Percentiles rank a stretch among this genome's conserved stretches.
phyloP scores from a whole-genome alignment of 73 alveolate genomes.

The Paramecium primaurelia region DNA sequence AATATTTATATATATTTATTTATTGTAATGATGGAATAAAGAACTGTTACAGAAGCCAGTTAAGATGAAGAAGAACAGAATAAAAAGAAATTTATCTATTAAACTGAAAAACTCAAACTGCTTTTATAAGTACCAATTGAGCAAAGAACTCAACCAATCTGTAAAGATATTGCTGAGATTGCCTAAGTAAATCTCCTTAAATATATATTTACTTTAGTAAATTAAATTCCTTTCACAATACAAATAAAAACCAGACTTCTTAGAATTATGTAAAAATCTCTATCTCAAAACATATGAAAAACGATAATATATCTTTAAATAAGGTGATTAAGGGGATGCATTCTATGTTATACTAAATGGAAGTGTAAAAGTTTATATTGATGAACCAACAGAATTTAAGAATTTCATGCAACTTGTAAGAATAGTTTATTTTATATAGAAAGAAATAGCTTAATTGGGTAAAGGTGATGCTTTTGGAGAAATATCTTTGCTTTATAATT shows the following conservation, averaged over 20 bases:
- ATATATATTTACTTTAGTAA: conserved; percentile 19
- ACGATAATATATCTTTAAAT: conserved; percentile 40
- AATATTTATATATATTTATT: neutral
- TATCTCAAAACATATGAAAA: conserved; percentile 53
- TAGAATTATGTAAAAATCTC: conserved; percentile 56
- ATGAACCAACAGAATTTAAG: conserved; percentile 60
- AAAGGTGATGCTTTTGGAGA: conserved; percentile 65
- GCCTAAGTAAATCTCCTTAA: neutral
- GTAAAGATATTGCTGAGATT: conserved; percentile 8
- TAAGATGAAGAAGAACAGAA: neutral
- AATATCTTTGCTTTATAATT: conserved; percentile 45
- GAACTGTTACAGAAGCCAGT: conserved; percentile 10
- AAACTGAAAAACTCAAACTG: neutral
- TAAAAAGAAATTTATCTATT: neutral
- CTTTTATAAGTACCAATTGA: conserved; percentile 4
- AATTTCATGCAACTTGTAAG: conserved; percentile 60
- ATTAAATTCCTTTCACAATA: conserved; percentile 36
- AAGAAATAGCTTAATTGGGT: conserved; percentile 49
- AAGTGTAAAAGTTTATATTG: conserved; percentile 54
- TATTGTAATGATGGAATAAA: neutral
- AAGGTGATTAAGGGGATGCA: conserved; percentile 64
- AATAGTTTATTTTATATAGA: neutral
- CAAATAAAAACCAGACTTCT: conserved; percentile 51
- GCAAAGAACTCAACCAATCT: neutral
- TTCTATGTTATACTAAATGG: conserved; percentile 57